phyloP scores from a whole-genome alignment of 1,284 basidiomycete genomes.

The Puccinia coronata region DNA sequence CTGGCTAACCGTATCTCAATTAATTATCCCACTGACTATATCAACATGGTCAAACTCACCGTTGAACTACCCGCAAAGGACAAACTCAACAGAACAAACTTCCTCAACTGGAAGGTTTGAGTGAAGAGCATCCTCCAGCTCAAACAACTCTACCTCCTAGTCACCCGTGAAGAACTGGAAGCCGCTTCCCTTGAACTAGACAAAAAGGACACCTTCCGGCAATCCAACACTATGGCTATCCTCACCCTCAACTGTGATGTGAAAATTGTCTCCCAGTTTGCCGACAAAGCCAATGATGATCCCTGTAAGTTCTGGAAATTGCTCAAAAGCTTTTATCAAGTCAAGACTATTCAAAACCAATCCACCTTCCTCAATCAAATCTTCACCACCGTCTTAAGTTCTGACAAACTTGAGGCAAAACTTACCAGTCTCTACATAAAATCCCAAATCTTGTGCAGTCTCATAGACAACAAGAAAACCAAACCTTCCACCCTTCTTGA shows the following conservation, averaged over 20 bases:
- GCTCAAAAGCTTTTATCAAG: conserved; percentile 14
- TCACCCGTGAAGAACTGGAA: background rate
- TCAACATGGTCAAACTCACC: background rate
- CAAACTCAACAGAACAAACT: background rate
- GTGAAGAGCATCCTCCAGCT: too few relatives aligned
- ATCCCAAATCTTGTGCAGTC: too few relatives aligned
- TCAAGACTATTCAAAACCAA: conserved; percentile 17
- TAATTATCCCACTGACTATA: background rate
- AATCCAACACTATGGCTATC: background rate
- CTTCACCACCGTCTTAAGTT: too few relatives aligned
- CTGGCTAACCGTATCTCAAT: background rate
- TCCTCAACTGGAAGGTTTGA: background rate
- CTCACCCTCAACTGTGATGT: too few relatives aligned
- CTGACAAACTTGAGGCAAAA: too few relatives aligned
- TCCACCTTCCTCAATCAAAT: conserved; percentile 10
- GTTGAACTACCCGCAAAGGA: background rate
- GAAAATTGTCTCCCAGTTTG: background rate
- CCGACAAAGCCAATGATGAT: background rate
- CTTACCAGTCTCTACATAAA: background rate
- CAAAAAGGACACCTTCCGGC: background rate
- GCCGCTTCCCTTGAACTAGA: background rate
- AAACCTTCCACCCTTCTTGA: conserved; percentile 13
- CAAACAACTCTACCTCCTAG: background rate
- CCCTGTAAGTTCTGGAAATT: background rate
- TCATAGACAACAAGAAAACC: background rate